Base-by-base conservation (phyloP, 345 rosid genomes). In the Populus simonii region DNA sequence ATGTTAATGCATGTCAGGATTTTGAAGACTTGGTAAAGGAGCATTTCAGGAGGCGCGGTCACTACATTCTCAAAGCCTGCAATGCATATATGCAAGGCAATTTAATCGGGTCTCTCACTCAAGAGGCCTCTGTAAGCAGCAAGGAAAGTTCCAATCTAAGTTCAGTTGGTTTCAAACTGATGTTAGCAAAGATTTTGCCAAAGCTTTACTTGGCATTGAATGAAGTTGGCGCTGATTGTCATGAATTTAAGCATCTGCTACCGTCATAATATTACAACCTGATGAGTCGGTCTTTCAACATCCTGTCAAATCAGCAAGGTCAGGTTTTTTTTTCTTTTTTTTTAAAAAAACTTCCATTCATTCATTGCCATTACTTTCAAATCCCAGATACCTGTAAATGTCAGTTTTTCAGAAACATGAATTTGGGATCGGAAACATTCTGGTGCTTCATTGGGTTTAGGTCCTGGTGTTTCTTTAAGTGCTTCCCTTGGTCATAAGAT, bases 161-260 rank as follows among this genome's bases (percentile, higher is more conserved):
- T 73, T 96, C 98, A 0, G 93, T 90, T 72, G 98, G 99, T 53
- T 94, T 96, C 89, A 94, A 94, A 87, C 82, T 96, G 83, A 96
- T 96, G 97, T 75, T 96, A 83, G 90, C 87, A 62, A 96, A 96
- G 92, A 94, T 92, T 29, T 79, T 78, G 7, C 98, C 96, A 7
- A 96, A 92, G 88, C 96, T 96, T 68, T 84, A 87, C 73, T 51
- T 53, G 17, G 86, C 96, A 11, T 80, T 96, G 76, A 84, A 78
- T 49, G 94, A 89, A 82, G 78, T 89, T 51, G 97, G 98, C 79
- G 95, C 93, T 66, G 89, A 79, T 68, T 79, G 82, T 33, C 71
- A 36, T 43, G 74, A 76, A 76, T 92, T 90, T 74, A 80, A 87
- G 81, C 90, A 89, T 84, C 81, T 87, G 67, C 82, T 84, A 41